phyloP scores from a whole-genome alignment of 805 yeast genomes.

The Kazachstania bromeliacearum region DNA sequence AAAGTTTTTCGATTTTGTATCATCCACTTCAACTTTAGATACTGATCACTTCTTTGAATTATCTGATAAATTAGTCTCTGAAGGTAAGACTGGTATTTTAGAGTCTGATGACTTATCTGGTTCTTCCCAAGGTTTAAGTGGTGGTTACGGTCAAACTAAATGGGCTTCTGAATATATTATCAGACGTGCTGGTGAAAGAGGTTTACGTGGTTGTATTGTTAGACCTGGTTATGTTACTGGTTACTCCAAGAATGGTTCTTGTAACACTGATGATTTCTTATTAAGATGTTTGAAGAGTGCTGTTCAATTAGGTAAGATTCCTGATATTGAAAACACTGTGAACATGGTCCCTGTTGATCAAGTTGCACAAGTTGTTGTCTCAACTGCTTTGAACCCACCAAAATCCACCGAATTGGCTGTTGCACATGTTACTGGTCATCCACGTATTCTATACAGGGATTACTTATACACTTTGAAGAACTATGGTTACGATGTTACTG shows the following conservation, averaged over 20 bases:
- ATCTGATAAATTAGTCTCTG: constrained; percentile 57
- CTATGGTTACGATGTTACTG: constrained; percentile 64
- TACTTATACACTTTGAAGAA: constrained; percentile 54
- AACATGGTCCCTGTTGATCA: constrained; percentile 98
- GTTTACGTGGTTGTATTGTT: constrained; percentile 78
- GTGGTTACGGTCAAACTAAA: constrained; percentile 95
- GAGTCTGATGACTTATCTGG: constrained; percentile 82
- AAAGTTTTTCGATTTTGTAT: constrained; percentile 81
- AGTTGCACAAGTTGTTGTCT: constrained; percentile 83
- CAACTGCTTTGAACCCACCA: constrained; percentile 76
- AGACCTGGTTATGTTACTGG: constrained; percentile 98
- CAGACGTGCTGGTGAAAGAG: constrained; percentile 79
- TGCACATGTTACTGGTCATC: constrained; percentile 96
- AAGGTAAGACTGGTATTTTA: constrained; percentile 62
- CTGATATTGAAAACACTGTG: constrained; percentile 78
- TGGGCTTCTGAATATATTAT: constrained; percentile 94
- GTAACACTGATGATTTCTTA: constrained; percentile 94
- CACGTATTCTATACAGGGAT: constrained; percentile 73
- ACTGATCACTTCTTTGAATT: constrained; percentile 68
- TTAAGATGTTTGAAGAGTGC: constrained; percentile 92
- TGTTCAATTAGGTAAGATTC: constrained; percentile 75
- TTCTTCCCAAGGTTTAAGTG: constrained; percentile 70
- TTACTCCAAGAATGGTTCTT: constrained; percentile 69
- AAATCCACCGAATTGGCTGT: constrained; percentile 46
- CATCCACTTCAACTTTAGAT: constrained; percentile 90